These are phyloP conservation scores for Pelargonium myrrhifolium DNA, from an alignment of 441 rosid species.

Conservation along the genomic window DNA sequence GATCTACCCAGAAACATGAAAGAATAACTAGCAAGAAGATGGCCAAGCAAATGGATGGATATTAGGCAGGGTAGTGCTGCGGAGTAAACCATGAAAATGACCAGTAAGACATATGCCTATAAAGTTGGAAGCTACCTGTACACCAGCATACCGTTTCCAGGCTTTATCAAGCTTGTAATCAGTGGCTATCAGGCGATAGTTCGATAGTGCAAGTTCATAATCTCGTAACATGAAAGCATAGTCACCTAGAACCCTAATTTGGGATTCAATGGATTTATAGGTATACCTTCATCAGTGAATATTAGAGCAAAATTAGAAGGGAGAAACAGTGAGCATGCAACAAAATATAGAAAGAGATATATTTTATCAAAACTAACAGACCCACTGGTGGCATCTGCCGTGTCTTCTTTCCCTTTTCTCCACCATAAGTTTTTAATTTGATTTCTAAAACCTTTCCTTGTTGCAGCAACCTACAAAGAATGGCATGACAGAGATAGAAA, in stretches of 20 bases:
- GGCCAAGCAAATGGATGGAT: background rate
- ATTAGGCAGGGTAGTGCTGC: background rate
- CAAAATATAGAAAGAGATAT: constrained; percentile 12
- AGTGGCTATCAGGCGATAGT: constrained; percentile 88
- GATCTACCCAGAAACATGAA: constrained; percentile 1
- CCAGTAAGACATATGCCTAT: constrained; percentile 3
- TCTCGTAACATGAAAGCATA: constrained; percentile 96
- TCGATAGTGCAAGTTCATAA: constrained; percentile 92
- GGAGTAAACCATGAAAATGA: constrained; percentile 11
- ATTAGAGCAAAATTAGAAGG: constrained; percentile 23
- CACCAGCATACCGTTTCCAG: constrained; percentile 98
- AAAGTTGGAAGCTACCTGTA: constrained; percentile 55
- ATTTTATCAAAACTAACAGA: constrained; percentile 43
- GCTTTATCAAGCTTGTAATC: constrained; percentile 99
- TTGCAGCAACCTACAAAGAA: constrained; percentile 67
- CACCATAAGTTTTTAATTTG: constrained; percentile 96
- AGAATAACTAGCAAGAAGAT: background rate
- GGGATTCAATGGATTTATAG: constrained; percentile 88
- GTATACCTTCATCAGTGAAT: constrained; percentile 69
- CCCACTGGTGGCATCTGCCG: constrained; percentile 54
- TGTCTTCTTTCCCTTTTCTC: constrained; percentile 98
- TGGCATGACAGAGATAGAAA: constrained; percentile 18
- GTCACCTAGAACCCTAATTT: constrained; percentile 90
- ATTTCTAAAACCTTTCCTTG: constrained; percentile 94
- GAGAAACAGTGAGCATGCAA: constrained; percentile 7